Percentiles rank a stretch among this genome's conserved stretches.
These are phyloP conservation scores for Ceratobasidium sp. DNA, from an alignment of 1,284 basidiomycete genomes.

Conservation along the genomic window DNA sequence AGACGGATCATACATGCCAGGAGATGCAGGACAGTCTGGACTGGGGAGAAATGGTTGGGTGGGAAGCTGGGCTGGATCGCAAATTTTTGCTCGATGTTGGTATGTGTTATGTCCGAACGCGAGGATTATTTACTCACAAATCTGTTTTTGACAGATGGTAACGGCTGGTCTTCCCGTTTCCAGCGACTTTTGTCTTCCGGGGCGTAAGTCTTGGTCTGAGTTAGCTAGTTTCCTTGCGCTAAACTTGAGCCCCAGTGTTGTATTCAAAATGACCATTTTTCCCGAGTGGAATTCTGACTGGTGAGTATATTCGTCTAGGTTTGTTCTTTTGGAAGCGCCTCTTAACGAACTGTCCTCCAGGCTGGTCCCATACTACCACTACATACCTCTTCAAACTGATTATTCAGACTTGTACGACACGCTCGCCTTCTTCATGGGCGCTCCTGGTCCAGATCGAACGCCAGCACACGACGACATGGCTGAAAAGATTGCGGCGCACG, in stretches of 20 bases:
- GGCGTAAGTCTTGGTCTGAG: constrained; percentile 3
- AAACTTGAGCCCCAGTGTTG: constrained; percentile 52
- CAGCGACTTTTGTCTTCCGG: constrained; percentile 58
- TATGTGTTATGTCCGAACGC: constrained; percentile 9
- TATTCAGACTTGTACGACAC: constrained; percentile 63
- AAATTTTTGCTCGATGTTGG: constrained; percentile 49
- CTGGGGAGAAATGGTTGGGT: constrained; percentile 34
- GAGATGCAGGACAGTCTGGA: constrained; percentile 45
- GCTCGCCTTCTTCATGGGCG: constrained; percentile 63
- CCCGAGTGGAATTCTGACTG: constrained; percentile 62
- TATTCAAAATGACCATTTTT: constrained; percentile 61
- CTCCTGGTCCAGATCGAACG: constrained; percentile 54
- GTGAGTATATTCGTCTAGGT: constrained; percentile 57
- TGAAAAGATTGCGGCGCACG: constrained; percentile 59
- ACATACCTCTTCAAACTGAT: constrained; percentile 57
- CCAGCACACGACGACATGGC: constrained; percentile 61
- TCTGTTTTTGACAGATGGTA: constrained; percentile 44
- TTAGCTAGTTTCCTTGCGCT: too few species aligned
- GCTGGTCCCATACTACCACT: constrained; percentile 53
- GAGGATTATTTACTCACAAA: background rate
- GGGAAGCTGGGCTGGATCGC: constrained; percentile 37
- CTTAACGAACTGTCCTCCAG: background rate
- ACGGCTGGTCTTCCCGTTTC: constrained; percentile 55
- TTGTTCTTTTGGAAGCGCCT: background rate
- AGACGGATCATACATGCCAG: constrained; percentile 49